Evolutionary conservation across 345 rosid species (phyloP), one percentile per base, ranked within the genome.

Genomic region (Lepidium aucheri): DNA sequence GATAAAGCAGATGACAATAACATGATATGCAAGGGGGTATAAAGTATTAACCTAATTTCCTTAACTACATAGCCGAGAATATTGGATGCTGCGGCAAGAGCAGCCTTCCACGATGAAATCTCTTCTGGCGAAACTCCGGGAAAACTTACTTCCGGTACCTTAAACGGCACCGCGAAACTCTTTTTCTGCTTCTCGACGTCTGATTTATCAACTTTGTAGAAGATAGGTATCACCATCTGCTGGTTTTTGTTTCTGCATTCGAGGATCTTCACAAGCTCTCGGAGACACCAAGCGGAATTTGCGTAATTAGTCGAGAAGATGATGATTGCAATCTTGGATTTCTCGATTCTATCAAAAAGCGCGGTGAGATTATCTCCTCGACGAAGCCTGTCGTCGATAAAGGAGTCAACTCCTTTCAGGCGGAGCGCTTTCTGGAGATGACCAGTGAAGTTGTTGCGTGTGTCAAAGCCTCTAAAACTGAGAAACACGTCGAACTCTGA

Each of bases 381-480:
- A 1, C 59, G 63, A 43, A 76, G 77, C 10, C 17, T 43, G 22
- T 72, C 62, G 18, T 72, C 77, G 11, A 72, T 67, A 74, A 76
- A 72, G 4, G 74, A 47, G 22, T 55, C 44, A 1, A 76, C 63
- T 24, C 68, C 68, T 54, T 39, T 67, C 0, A 57, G 20, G 0
- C 58, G 34, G 2, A 76, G 65, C 0, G 74, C 74, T 11, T 53
- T 65, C 1, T 67, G 49, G 65, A 76, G 80, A 50, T 76, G 77
- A 8, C 77, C 64, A 0, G 77, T 72, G 68, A 76, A 72, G 46
- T 73, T 68, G 50, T 72, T 64, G 17, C 80, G 70, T 4, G 67
- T 72, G 63, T 76, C 80, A 2, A 17, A 16, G 4, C 80, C 76
- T 72, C 80, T 72, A 62, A 76, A 76, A 57, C 80, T 76, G 3